phyloP scores from a whole-genome alignment of 805 yeast genomes.

The Metschnikowia lachancei region DNA sequence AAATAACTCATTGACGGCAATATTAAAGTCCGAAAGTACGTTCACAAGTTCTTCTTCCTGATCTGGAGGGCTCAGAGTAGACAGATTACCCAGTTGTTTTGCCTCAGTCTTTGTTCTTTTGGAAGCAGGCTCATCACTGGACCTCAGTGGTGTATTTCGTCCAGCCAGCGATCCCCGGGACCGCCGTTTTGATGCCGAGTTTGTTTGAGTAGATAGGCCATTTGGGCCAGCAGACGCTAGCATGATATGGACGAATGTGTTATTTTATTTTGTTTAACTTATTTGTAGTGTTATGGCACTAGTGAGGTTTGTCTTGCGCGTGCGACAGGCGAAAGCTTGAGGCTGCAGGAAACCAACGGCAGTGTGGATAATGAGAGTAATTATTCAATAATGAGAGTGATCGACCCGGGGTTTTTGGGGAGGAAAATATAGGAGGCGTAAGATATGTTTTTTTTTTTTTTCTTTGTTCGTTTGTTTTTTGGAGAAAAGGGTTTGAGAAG shows the following conservation, averaged over 20 bases:
- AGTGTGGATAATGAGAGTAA: too few species aligned
- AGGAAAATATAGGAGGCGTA: too few species aligned
- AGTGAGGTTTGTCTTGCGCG: constrained; percentile 2
- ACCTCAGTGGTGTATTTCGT: neutral
- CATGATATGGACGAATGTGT: constrained; percentile 2
- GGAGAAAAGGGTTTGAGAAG: too few species aligned
- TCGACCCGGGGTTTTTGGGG: too few species aligned
- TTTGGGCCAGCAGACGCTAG: constrained; percentile 11
- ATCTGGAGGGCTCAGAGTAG: neutral
- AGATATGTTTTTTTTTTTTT: too few species aligned
- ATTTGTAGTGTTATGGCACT: neutral
- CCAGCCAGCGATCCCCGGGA: constrained; percentile 4
- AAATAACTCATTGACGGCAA: constrained; percentile 57
- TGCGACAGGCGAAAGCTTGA: neutral
- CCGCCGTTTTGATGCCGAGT: constrained; percentile 2
- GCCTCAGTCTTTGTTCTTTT: constrained; percentile 11
- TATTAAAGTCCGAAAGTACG: constrained; percentile 45
- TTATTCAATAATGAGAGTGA: too few species aligned
- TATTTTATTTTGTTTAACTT: neutral
- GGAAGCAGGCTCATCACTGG: constrained; percentile 5
- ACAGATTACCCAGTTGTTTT: neutral
- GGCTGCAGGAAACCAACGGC: neutral
- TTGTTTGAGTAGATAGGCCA: neutral
- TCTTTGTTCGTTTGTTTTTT: too few species aligned
- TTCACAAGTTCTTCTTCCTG: constrained; percentile 27